Percentiles rank a stretch among this genome's conserved stretches.
These are phyloP conservation scores for Cytospora schulzeri DNA, from an alignment of 2,329 filamentous ascomycete species.

Conservation along the genomic window DNA sequence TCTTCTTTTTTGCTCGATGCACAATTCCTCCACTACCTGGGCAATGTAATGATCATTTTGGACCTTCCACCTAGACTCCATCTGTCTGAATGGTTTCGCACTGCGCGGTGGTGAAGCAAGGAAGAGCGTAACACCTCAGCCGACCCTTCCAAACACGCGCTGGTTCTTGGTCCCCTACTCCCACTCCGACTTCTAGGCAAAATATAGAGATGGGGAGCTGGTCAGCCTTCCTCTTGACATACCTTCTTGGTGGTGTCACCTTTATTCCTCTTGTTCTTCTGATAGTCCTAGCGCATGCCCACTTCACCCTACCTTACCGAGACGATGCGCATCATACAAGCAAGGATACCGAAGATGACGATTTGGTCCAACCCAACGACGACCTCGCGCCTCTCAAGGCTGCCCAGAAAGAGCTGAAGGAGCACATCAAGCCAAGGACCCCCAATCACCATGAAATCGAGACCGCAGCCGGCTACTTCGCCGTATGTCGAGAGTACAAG, in stretches of 20 bases:
- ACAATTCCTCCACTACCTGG: constrained; percentile 1
- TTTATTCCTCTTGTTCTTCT: constrained; percentile 75
- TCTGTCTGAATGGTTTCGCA: constrained; percentile 21
- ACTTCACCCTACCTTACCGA: constrained; percentile 65
- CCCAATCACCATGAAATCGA: constrained; percentile 64
- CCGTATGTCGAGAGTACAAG: constrained; percentile 90
- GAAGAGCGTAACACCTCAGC: constrained; percentile 22
- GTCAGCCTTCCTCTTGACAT: constrained; percentile 68
- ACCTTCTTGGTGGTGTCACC: constrained; percentile 84
- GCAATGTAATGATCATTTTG: constrained; percentile 25
- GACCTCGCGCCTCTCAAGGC: constrained; percentile 66
- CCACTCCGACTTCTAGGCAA: constrained; percentile 3
- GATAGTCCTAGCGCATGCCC: constrained; percentile 64
- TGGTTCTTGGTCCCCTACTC: neutral
- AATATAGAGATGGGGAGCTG: constrained; percentile 49
- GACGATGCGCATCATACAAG: constrained; percentile 40
- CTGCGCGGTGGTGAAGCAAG: constrained; percentile 24
- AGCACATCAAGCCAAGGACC: constrained; percentile 59
- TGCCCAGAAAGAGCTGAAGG: constrained; percentile 59
- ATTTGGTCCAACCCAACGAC: constrained; percentile 62
- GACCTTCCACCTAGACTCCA: constrained; percentile 13
- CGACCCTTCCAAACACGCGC: constrained; percentile 14
- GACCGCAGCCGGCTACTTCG: constrained; percentile 88
- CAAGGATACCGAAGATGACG: constrained; percentile 39
- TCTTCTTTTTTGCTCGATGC: neutral